A percentile compares a stretch with the other conserved stretches of the same genome.
Evolutionary conservation across 2,329 filamentous ascomycete genomes (phyloP).

Genomic region (Fusarium hostae): DNA sequence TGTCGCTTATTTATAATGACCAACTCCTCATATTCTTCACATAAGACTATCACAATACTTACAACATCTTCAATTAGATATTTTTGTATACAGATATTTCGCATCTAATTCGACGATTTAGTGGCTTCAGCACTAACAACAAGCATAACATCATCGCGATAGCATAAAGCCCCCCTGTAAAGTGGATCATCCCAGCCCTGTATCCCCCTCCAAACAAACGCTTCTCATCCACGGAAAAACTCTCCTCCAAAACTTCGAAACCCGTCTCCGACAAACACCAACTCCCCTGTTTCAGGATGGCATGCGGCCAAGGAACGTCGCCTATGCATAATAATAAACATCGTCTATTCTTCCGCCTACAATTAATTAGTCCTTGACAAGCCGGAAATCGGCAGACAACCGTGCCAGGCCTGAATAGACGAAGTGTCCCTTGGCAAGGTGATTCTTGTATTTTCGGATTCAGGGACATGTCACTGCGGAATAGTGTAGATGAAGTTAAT

Average conservation of each 20-base stretch:
- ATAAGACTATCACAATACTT: accelerated
- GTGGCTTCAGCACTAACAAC: neutral
- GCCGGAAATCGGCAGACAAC: constrained; percentile 8
- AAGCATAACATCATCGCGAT: constrained; percentile 6
- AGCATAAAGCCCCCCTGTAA: neutral
- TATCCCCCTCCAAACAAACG: constrained; percentile 10
- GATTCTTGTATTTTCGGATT: neutral
- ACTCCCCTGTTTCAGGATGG: constrained; percentile 31
- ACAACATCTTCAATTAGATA: neutral
- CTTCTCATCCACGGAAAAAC: constrained; percentile 37
- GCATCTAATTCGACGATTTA: neutral
- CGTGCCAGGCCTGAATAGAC: neutral
- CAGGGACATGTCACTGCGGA: neutral
- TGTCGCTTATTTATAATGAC: neutral
- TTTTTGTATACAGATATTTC: neutral
- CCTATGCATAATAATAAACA: constrained; percentile 15
- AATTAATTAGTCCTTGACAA: neutral
- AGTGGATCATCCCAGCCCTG: constrained; percentile 16
- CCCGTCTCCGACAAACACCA: constrained; percentile 24
- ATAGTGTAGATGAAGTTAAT: neutral
- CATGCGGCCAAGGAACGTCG: neutral
- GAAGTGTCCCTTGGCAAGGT: neutral
- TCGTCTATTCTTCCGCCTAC: constrained; percentile 4
- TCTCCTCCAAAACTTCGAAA: constrained; percentile 27
- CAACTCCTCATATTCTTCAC: accelerated